phyloP scores from a whole-genome alignment of 306 rosid species.

The Amphicarpaea edgeworthii region DNA sequence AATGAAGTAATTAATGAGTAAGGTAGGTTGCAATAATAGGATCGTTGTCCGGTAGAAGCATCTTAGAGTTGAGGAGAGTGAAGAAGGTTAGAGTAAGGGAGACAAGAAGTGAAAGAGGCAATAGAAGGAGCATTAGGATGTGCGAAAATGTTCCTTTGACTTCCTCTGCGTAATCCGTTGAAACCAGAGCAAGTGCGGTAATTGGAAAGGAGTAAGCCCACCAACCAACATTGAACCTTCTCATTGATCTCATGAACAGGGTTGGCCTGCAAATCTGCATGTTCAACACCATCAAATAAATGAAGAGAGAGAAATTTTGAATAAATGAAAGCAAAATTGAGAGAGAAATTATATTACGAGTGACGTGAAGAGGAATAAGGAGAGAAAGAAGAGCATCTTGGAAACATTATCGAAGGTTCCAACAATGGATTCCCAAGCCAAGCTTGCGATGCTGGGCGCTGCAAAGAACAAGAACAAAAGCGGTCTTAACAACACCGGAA shows the following conservation, averaged over 20 bases:
- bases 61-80: slow-evolving; percentile 54
- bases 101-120: slow-evolving; percentile 52
- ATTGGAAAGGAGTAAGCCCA: slow-evolving; percentile 74
- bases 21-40: slow-evolving; percentile 48
- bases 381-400: slow-evolving; percentile 78
- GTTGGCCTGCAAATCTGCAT: slow-evolving; percentile 70
- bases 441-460: slow-evolving; percentile 69
- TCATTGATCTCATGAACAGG: slow-evolving; percentile 67
- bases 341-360: too few species aligned
- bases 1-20: too few species aligned
- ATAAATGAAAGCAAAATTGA: too few species aligned
- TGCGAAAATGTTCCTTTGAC: slow-evolving; percentile 54
- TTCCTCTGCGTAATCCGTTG: slow-evolving; percentile 53
- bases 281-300: too few species aligned
- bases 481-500: slow-evolving; percentile 60
- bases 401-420: slow-evolving; percentile 61
- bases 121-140: slow-evolving; percentile 50
- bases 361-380: slow-evolving; percentile 64
- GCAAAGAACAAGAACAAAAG: slow-evolving; percentile 72
- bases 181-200: slow-evolving; percentile 63
- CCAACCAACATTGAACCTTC: slow-evolving; percentile 69
- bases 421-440: slow-evolving; percentile 71
- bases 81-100: slow-evolving; percentile 41
- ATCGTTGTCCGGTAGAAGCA: slow-evolving; percentile 62
- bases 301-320: too few species aligned